phyloP scores from a whole-genome alignment of 176 grass and related monocot species.

The Sorghum bicolor region Sorghum_bicolor_NCBIv3 NC_012871.2:64387501-64388000 shows the following conservation, averaged over 20 bases:
- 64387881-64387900: not conserved
- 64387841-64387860: not conserved
- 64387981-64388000: conserved; percentile 46
- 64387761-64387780: not conserved
- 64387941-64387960: conserved; percentile 68
- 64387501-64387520: not conserved
- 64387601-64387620: not conserved
- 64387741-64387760: not conserved
- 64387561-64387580: not conserved
- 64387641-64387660: not conserved
- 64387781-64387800: not conserved
- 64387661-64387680: not conserved
- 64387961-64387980: conserved; percentile 64
- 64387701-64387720: not conserved
- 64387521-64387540: not conserved
- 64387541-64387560: not conserved
- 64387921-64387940: conserved; percentile 56
- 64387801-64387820: not conserved
- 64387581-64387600: not conserved
- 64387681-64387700: not conserved
- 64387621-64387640: not conserved
- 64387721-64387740: not conserved
- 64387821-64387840: not conserved
- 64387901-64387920: conserved; percentile 68
- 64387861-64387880: not conserved